Evolutionary conservation across 2,329 filamentous ascomycete species (phyloP), one percentile per base, ranked within the genome.

Genomic region (Fusarium globosum): DNA sequence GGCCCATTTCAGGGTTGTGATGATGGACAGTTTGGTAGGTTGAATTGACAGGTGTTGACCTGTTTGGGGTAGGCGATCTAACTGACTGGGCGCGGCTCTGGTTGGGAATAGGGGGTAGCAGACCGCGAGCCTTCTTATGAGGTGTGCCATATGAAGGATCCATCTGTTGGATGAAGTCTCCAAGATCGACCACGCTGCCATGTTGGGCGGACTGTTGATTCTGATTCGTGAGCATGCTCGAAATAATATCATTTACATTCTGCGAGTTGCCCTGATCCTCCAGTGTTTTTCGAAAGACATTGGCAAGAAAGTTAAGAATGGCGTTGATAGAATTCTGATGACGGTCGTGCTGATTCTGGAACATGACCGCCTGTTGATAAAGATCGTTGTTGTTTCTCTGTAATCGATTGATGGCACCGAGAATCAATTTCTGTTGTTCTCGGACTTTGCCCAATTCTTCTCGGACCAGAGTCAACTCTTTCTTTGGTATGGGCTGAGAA

Each of bases 311-410:
- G 56, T 95, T 97, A 46, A 99, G 88, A 71, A 99, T 98, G n/a
- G 96, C 96, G 79, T 98, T 98, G 83, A 99, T 98, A 1, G 96
- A 98, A 80, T 96, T 97, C 80, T 99, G 96, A 79, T 99, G 96
- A n/a, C 96, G 92, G 76, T 96, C 95, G 79, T 98, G 96, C 80
- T 97, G 91, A 67, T 90, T 93, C 82, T 98, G 95, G 80, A 98
- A 98, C 65, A 93, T 91, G 49, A 93, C 88, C 0, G 96, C 95
- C 82, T 98, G 95, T 63, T 93, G 92, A 78, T 95, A 97, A 36
- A 98, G 88, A 70, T 96, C 91, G 69, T 94, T 91, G 79, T 98
- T 96, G 78, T 98, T 95, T 68, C 93, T 90, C 62, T 94, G 92
- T 66, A 98, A 85, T 63, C 93, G 91, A 60, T 88, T 89, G 75